Evolutionary conservation across 2,329 filamentous ascomycete genomes (phyloP).

Genomic region (Pyricularia sp.): DNA sequence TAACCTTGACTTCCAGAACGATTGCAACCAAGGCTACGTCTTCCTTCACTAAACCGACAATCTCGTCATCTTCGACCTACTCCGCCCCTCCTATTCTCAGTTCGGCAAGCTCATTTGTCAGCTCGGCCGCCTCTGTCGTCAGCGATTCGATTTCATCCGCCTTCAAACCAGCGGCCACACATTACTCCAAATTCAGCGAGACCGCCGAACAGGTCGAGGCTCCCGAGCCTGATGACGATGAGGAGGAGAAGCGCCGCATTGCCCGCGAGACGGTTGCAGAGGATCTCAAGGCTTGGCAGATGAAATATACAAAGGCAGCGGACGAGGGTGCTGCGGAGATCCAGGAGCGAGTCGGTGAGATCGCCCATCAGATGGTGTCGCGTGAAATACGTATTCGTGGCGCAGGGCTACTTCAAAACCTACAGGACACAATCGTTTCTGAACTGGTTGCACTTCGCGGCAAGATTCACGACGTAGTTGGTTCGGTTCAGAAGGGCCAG

Average conservation of each 20-base stretch:
- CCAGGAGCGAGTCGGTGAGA: constrained; percentile 52
- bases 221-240: constrained; percentile 34
- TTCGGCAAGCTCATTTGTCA: background rate
- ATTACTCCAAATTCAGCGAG: constrained; percentile 1
- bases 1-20: constrained; percentile 9
- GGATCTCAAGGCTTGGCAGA: constrained; percentile 76
- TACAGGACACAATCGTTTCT: constrained; percentile 53
- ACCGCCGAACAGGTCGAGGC: constrained; percentile 23
- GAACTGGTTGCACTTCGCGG: constrained; percentile 54
- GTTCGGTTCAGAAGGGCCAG: constrained; percentile 34
- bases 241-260: constrained; percentile 41
- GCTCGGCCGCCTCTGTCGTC: constrained; percentile 1
- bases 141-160: constrained; percentile 1
- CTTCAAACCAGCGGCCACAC: background rate
- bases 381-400: constrained; percentile 54
- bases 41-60: constrained; percentile 23
- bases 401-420: constrained; percentile 49
- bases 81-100: constrained; percentile 1
- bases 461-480: constrained; percentile 49
- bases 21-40: constrained; percentile 17
- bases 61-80: constrained; percentile 10
- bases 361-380: constrained; percentile 40
- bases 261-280: constrained; percentile 54
- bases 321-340: constrained; percentile 69
- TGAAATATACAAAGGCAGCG: constrained; percentile 73